These are phyloP conservation scores for Priceomyces haplophilus DNA, from an alignment of 805 yeast genomes.

Conservation along the genomic window DNA sequence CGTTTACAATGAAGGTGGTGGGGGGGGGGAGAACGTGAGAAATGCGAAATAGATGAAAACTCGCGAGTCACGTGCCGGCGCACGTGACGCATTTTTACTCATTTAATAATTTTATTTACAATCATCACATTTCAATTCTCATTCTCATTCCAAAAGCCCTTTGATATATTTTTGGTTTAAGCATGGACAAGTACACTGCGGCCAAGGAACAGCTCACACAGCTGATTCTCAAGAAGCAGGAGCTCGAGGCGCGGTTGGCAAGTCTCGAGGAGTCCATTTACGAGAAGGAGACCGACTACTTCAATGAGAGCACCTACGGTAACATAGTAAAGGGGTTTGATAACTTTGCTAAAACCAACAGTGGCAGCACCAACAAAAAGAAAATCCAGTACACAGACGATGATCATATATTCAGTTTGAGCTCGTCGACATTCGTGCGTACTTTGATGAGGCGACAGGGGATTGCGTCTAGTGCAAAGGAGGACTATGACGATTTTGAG, in stretches of 20 bases:
- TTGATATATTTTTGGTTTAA: no score
- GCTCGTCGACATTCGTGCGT: slow-evolving; percentile 67
- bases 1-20: no score
- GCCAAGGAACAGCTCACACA: slow-evolving; percentile 65
- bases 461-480: slow-evolving; percentile 26
- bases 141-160: no score
- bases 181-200: slow-evolving; percentile 57
- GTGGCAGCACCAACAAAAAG: slow-evolving; percentile 39
- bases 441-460: slow-evolving; percentile 50
- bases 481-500: slow-evolving; percentile 38
- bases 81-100: no score
- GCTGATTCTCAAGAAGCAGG: slow-evolving; percentile 57
- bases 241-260: slow-evolving; percentile 61
- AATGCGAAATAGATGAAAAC: no score
- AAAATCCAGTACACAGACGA: slow-evolving; percentile 60
- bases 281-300: slow-evolving; percentile 73
- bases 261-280: slow-evolving; percentile 74
- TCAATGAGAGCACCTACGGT: slow-evolving; percentile 69
- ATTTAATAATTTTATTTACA: no score
- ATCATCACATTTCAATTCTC: no score
- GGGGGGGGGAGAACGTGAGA: no score
- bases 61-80: no score
- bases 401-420: slow-evolving; percentile 76
- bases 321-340: slow-evolving; percentile 93
- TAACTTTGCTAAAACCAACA: slow-evolving; percentile 54